These are phyloP conservation scores for Gnaphalium uliginosum DNA, from an alignment of 129 eudicot genomes.

Conservation along the genomic window DNA sequence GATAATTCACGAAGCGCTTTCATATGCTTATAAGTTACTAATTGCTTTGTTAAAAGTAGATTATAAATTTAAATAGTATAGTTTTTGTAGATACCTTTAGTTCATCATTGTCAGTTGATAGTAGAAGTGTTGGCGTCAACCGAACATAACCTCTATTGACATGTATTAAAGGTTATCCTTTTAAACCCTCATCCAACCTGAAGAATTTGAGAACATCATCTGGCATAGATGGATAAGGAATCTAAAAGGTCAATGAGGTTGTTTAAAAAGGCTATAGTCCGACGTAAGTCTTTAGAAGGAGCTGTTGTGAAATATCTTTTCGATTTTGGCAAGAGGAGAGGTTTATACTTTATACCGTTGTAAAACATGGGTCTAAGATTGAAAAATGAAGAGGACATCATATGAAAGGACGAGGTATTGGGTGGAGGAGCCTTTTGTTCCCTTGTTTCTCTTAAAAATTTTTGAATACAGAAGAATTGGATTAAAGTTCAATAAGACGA, in stretches of 20 bases:
- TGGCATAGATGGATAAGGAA: constrained; percentile 62
- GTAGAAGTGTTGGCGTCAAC: not conserved
- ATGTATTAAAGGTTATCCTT: not conserved
- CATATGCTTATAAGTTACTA: not conserved
- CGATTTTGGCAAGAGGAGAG: constrained; percentile 93
- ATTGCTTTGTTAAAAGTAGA: not conserved
- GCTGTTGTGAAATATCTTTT: constrained; percentile 66
- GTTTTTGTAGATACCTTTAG: not conserved
- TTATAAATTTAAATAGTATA: too few species aligned
- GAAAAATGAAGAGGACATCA: constrained; percentile 70
- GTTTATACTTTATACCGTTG: constrained; percentile 76
- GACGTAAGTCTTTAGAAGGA: constrained; percentile 70
- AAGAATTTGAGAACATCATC: constrained; percentile 70
- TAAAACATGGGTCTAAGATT: constrained; percentile 57
- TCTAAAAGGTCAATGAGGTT: constrained; percentile 61
- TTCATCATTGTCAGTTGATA: not conserved
- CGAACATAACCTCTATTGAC: not conserved
- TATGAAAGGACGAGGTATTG: constrained; percentile 76
- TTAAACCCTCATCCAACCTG: constrained; percentile 5
- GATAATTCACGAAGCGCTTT: not conserved
- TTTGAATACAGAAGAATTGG: constrained; percentile 81
- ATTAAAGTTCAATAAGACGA: constrained; percentile 52
- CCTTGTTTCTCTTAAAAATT: constrained; percentile 72
- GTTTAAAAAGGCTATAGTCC: constrained; percentile 74
- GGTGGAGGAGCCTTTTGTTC: constrained; percentile 85